phyloP scores from a whole-genome alignment of 2,329 filamentous ascomycete species.

The Fusarium sp. region DNA sequence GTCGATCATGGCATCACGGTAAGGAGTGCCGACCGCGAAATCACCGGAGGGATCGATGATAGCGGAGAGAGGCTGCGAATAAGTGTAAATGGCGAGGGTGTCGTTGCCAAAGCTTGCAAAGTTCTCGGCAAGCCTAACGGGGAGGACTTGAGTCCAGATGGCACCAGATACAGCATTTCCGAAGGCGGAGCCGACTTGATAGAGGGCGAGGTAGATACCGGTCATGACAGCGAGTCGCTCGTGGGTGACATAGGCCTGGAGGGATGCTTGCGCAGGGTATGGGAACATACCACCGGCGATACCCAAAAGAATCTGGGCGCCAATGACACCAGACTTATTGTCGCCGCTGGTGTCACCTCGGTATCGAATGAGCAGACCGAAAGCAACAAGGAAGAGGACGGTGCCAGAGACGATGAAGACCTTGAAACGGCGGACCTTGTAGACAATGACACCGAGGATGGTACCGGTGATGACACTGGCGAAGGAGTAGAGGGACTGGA shows the following conservation, averaged over 20 bases:
- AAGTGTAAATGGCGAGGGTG: conserved; percentile 56
- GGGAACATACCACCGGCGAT: conserved; percentile 75
- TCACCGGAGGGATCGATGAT: conserved; percentile 23
- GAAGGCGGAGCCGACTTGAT: conserved; percentile 74
- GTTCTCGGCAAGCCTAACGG: conserved; percentile 60
- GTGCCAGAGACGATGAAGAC: conserved; percentile 75
- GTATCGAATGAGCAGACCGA: conserved; percentile 75
- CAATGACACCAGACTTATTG: conserved; percentile 71
- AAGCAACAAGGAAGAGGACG: conserved; percentile 74
- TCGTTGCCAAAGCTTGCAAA: conserved; percentile 53
- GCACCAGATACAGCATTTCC: conserved; percentile 74
- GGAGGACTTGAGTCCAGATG: conserved; percentile 74
- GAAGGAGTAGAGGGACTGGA: conserved; percentile 72
- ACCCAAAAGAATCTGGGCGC: conserved; percentile 73
- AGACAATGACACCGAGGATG: conserved; percentile 70
- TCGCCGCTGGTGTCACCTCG: conserved; percentile 65
- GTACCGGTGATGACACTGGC: conserved; percentile 71
- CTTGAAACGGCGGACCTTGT: conserved; percentile 72
- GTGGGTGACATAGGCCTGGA: conserved; percentile 61
- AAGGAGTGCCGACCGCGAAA: conserved; percentile 61
- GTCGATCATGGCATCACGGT: conserved; percentile 60
- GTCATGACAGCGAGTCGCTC: conserved; percentile 75
- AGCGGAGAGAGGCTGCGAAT: conserved; percentile 57
- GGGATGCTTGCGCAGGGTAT: conserved; percentile 63
- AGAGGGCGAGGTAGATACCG: conserved; percentile 73